Evolutionary conservation across 352 stramenopile genomes (phyloP), one percentile per base, ranked within the genome.

Genomic region (Blastocystis sp.): DNA sequence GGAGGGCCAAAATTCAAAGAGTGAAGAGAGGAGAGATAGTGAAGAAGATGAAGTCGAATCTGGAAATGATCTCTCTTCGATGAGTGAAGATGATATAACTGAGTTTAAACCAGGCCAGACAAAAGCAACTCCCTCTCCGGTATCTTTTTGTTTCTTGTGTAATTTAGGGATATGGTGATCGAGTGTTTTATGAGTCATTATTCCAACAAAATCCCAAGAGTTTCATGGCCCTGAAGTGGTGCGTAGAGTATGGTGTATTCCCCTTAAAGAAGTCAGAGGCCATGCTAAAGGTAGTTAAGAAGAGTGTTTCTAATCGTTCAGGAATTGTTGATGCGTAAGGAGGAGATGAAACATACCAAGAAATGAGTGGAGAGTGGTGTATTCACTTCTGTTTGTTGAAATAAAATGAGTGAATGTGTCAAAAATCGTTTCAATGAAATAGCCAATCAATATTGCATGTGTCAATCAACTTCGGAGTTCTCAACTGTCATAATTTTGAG

Each of bases 161-260:
- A 55, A 41, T 85, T 62, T 91, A 95, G 92, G 94, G 93, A 73
- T 95, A 94, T 90, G 93, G 93, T 45, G 94, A 96, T 68, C 93
- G 94, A 76, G 94, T 96, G 16, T 96, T 96, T 91, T 96, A 96
- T 90, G 94, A 96, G 91, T 96, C 93, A 88, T 82, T 96, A 85
- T 90, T 95, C 79, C 93, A 95, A 70, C 94, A 96, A 91, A 93
- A 93, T 16, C 93, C 94, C 0, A 90, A 94, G 62, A 95, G 93
- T 76, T 93, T 91, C 90, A 96, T 96, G 93, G 94, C 93, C 18
- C 92, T 93, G 90, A 96, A 96, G 89, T 96, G 94, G 94, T 96
- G 94, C 79, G 92, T 96, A 26, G 94, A 96, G 91, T 94, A 95
- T 90, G 94, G 94, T 78, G 93, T 96, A 59, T 93, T 96, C 47